Evolutionary conservation across 2,329 filamentous ascomycete species (phyloP).

Genomic region (Thermothelomyces thermophilus): DNA sequence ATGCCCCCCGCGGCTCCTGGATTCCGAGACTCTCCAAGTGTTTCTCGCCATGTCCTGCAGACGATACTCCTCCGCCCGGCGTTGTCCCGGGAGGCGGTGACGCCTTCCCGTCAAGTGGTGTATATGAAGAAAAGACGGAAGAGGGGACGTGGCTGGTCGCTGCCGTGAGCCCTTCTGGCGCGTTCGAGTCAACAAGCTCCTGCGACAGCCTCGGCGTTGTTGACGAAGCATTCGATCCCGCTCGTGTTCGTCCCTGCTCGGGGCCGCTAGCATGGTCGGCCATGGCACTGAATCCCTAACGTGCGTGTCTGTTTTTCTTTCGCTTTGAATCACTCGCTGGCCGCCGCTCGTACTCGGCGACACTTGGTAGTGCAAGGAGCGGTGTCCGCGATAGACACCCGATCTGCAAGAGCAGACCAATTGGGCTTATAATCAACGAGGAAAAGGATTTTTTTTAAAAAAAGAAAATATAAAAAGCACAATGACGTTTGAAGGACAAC

Average conservation of each 20-base stretch:
- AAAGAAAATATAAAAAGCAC: background rate
- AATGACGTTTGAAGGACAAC: background rate
- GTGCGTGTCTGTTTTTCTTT: too few species aligned
- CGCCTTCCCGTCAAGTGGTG: constrained; percentile 3
- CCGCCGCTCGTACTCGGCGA: background rate
- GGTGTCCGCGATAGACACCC: too few species aligned
- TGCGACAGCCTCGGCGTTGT: constrained; percentile 16
- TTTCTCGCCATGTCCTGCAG: background rate
- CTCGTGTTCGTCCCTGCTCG: background rate
- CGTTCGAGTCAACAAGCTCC: constrained; percentile 39
- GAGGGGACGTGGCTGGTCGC: constrained; percentile 42
- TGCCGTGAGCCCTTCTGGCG: constrained; percentile 42
- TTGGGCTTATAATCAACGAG: background rate
- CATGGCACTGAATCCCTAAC: constrained; percentile 37
- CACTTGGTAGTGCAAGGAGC: too few species aligned
- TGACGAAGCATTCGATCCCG: constrained; percentile 5
- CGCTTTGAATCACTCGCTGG: background rate
- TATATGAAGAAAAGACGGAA: constrained; percentile 28
- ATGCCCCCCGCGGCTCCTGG: constrained; percentile 14
- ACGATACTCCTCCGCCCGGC: background rate
- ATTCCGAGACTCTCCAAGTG: background rate
- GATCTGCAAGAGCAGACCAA: background rate
- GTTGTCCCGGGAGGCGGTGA: background rate
- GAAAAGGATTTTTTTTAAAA: too few species aligned
- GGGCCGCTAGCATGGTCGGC: constrained; percentile 27